These are phyloP conservation scores for Chloridella minuta DNA, from an alignment of 352 stramenopile genomes.

Conservation along the genomic window DNA sequence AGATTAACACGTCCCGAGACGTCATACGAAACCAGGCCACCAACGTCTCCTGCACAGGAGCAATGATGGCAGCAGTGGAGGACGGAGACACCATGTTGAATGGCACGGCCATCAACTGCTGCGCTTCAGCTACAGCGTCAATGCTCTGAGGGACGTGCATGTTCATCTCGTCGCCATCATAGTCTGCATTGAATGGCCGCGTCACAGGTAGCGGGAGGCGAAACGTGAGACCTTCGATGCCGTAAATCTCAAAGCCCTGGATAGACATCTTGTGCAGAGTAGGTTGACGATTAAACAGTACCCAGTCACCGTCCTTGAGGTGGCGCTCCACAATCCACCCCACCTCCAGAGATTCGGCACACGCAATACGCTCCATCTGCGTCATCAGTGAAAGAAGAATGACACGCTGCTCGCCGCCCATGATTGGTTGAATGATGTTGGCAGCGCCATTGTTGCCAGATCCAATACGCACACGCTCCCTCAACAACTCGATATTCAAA, in stretches of 20 bases:
- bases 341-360: constrained; percentile 38
- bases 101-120: constrained; percentile 93
- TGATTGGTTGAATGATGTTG: too few relatives aligned
- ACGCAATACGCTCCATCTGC: constrained; percentile 45
- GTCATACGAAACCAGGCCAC: too few relatives aligned
- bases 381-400: constrained; percentile 56
- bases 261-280: constrained; percentile 98
- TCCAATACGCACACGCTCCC: too few relatives aligned
- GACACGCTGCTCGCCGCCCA: constrained; percentile 66
- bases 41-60: too few relatives aligned
- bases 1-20: too few relatives aligned
- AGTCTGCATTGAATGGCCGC: constrained; percentile 97
- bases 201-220: constrained; percentile 86
- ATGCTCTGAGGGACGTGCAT: constrained; percentile 86
- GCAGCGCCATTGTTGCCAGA: too few relatives aligned
- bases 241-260: constrained; percentile 56
- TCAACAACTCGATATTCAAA: constrained; percentile 30
- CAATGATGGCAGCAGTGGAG: too few relatives aligned
- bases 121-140: constrained; percentile 66
- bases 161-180: constrained; percentile 99
- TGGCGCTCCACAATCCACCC: constrained; percentile 96
- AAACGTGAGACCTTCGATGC: constrained; percentile 97
- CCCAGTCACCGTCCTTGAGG: constrained; percentile 80
- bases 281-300: constrained; percentile 98
- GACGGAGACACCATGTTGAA: constrained; percentile 78